Percentiles rank a stretch among this genome's conserved stretches.
These are phyloP conservation scores for Biscutella laevigata DNA, from an alignment of 441 rosid species.

Conservation along the genomic window DNA sequence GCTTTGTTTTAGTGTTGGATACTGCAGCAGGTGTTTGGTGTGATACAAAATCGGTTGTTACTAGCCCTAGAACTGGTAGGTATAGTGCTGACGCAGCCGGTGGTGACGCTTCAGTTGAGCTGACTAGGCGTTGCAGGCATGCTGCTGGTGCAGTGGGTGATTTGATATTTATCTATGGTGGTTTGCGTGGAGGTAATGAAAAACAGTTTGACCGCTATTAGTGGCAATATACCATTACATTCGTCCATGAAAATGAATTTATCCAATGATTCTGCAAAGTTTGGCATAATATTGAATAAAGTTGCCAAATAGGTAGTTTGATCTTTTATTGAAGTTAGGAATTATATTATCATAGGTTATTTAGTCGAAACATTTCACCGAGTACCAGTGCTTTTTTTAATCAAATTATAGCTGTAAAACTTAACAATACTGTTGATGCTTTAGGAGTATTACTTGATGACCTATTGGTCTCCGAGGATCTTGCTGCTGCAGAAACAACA, in stretches of 20 bases:
- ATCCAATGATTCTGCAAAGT: background rate
- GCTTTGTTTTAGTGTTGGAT: too few relatives aligned
- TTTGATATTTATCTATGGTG: too few relatives aligned
- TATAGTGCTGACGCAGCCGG: too few relatives aligned
- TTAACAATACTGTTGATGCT: conserved; percentile 20
- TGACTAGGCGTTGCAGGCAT: too few relatives aligned
- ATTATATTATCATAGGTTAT: background rate
- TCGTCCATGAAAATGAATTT: background rate
- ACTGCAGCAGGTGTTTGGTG: conserved; percentile 99
- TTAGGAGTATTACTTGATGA: conserved; percentile 95
- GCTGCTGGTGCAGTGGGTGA: too few relatives aligned
- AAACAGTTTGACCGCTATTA: too few relatives aligned
- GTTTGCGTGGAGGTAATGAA: too few relatives aligned
- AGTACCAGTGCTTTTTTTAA: background rate
- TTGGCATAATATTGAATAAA: background rate
- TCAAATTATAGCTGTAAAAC: background rate
- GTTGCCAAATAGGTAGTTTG: background rate
- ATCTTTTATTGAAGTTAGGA: background rate
- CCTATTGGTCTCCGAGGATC: conserved; percentile 87
- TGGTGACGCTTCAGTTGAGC: too few relatives aligned
- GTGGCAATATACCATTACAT: background rate
- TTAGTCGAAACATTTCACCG: background rate
- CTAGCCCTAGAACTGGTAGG: conserved; percentile 95
- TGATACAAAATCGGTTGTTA: conserved; percentile 93
- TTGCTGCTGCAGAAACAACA: conserved; percentile 86